phyloP scores from a whole-genome alignment of 2,329 filamentous ascomycete genomes.

The Sporothrix inflata region DNA sequence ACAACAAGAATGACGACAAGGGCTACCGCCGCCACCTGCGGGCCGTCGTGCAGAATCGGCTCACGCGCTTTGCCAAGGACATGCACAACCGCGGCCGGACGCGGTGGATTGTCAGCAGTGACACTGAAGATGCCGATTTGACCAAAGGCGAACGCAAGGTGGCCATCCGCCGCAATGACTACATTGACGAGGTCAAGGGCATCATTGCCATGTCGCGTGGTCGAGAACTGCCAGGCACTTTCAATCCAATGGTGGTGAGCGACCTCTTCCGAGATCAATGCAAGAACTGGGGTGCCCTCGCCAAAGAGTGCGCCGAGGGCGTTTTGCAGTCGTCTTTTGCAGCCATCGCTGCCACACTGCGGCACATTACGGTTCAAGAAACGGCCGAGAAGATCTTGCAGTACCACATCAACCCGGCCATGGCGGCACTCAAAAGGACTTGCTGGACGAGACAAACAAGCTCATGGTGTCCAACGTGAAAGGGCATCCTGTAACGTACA shows the following conservation, averaged over 20 bases:
- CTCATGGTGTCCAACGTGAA: slow-evolving; percentile 38
- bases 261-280: slow-evolving; percentile 43
- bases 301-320: slow-evolving; percentile 30
- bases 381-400: slow-evolving; percentile 33
- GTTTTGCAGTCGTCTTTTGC: slow-evolving; percentile 35
- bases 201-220: slow-evolving; percentile 40
- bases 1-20: slow-evolving; percentile 28
- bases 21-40: slow-evolving; percentile 53
- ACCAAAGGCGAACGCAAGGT: no score
- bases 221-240: slow-evolving; percentile 44
- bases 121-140: no score
- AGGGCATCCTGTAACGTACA: slow-evolving; percentile 47
- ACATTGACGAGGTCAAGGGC: slow-evolving; percentile 36
- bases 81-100: slow-evolving; percentile 50
- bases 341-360: slow-evolving; percentile 34
- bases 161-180: slow-evolving; percentile 33
- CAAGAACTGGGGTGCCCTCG: slow-evolving; percentile 38
- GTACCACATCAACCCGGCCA: slow-evolving; percentile 33
- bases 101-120: slow-evolving; percentile 41
- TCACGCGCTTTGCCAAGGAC: slow-evolving; percentile 49
- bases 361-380: slow-evolving; percentile 33
- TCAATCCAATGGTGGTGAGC: slow-evolving; percentile 42
- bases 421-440: slow-evolving; percentile 33
- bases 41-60: slow-evolving; percentile 56
- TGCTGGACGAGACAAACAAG: slow-evolving; percentile 36